Conservation (phyloP, 208 protist genomes). For the Trypanosoma melophagium region DNA sequence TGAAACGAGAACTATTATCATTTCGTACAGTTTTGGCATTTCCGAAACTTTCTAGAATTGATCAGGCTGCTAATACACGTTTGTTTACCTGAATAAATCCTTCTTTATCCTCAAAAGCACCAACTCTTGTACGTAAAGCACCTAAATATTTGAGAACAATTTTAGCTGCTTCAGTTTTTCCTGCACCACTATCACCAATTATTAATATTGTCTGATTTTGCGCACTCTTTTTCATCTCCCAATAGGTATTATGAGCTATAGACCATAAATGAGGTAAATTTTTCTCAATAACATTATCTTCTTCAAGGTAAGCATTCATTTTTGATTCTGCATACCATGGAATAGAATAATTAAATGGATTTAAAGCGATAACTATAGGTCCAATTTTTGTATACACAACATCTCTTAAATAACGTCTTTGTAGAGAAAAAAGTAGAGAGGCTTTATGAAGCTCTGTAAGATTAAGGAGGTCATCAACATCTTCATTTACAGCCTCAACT, state of each 20-base stretch:
- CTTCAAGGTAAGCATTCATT: constrained; percentile 35
- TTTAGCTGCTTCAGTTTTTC: constrained; percentile 41
- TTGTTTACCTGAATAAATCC: constrained; percentile 26
- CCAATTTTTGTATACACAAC: constrained; percentile 55
- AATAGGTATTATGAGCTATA: constrained; percentile 43
- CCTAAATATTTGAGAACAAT: constrained; percentile 42
- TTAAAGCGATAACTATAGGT: constrained; percentile 42
- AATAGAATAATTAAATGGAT: constrained; percentile 56
- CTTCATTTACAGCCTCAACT: constrained; percentile 26
- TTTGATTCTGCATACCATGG: constrained; percentile 40
- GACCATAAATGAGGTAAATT: constrained; percentile 48
- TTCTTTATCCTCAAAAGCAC: constrained; percentile 24
- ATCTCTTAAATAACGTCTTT: constrained; percentile 33
- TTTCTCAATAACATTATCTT: constrained; percentile 33
- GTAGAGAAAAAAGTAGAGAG: constrained; percentile 34
- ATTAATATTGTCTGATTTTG: constrained; percentile 45
- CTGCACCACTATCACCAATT: constrained; percentile 48
- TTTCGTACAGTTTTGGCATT: constrained; percentile 90
- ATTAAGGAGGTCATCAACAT: constrained; percentile 43
- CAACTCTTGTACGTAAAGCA: constrained; percentile 27
- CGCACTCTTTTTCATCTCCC: constrained; percentile 30
- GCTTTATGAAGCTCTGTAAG: constrained; percentile 47
- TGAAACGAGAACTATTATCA: constrained; percentile 89
- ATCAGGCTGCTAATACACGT: constrained; percentile 49
- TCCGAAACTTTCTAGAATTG: constrained; percentile 90